Conservation (phyloP, 495 filamentous ascomycete genomes). For the Penicillium coprophilum region DNA sequence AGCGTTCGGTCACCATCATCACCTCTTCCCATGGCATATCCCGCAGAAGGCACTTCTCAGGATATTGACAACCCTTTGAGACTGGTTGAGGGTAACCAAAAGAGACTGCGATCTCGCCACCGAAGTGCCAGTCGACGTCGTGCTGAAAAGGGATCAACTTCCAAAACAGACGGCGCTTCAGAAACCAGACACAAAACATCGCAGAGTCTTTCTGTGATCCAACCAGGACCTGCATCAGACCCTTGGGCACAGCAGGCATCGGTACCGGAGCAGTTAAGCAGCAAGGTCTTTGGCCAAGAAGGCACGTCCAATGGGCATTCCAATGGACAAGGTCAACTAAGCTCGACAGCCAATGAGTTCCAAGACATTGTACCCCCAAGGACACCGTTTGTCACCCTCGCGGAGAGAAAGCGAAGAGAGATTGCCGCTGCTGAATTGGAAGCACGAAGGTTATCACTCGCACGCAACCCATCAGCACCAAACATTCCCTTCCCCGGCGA, state of each 20-base stretch:
- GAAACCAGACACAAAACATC: slow-evolving; percentile 38
- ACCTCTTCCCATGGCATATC: slow-evolving; percentile 65
- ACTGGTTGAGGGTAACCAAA: slow-evolving; percentile 58
- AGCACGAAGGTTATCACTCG: slow-evolving; percentile 78
- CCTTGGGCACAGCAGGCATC: not conserved
- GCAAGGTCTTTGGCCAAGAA: slow-evolving; percentile 28
- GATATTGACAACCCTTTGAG: slow-evolving; percentile 59
- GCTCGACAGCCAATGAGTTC: slow-evolving; percentile 21
- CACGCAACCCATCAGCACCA: slow-evolving; percentile 73
- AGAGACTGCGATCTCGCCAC: slow-evolving; percentile 62
- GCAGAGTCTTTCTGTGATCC: slow-evolving; percentile 45
- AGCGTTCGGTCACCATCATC: slow-evolving; percentile 74
- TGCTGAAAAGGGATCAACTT: slow-evolving; percentile 46
- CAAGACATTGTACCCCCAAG: slow-evolving; percentile 27
- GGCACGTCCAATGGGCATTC: slow-evolving; percentile 4
- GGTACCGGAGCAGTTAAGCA: slow-evolving; percentile 18
- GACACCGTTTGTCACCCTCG: slow-evolving; percentile 30
- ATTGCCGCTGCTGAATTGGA: slow-evolving; percentile 83
- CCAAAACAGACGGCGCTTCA: slow-evolving; percentile 48
- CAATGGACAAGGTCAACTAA: slow-evolving; percentile 15
- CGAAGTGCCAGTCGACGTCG: slow-evolving; percentile 48
- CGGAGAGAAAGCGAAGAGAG: slow-evolving; percentile 61
- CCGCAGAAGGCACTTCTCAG: slow-evolving; percentile 33
- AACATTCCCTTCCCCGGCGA: slow-evolving; percentile 79
- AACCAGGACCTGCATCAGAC: slow-evolving; percentile 11